These are phyloP conservation scores for Malus hybrid DNA, from an alignment of 331 rosid genomes.

Conservation along the genomic window DNA sequence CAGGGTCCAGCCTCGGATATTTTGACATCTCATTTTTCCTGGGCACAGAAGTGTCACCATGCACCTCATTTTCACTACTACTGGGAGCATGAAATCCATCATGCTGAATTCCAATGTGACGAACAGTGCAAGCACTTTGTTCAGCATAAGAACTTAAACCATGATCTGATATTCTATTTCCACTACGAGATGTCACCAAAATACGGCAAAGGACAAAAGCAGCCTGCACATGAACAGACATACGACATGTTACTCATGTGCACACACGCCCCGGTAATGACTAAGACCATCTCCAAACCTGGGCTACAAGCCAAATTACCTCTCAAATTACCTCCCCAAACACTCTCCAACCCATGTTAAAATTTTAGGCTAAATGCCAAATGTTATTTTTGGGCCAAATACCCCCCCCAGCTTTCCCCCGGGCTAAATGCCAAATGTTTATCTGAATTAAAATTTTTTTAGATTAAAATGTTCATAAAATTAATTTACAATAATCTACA, in stretches of 20 bases:
- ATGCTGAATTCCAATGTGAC: constrained; percentile 47
- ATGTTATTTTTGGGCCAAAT: no score
- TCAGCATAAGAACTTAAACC: constrained; percentile 53
- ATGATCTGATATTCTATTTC: constrained; percentile 30
- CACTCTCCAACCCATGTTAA: no score
- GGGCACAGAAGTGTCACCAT: constrained; percentile 23
- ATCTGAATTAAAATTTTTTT: no score
- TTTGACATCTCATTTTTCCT: constrained; percentile 21
- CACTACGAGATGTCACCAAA: constrained; percentile 25
- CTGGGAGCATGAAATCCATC: constrained; percentile 22
- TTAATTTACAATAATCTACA: no score
- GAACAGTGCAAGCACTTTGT: constrained; percentile 38
- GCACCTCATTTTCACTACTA: constrained; percentile 16
- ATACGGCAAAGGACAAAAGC: constrained; percentile 60
- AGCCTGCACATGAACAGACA: constrained; percentile 32
- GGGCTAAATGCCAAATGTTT: no score
- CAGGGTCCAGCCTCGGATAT: constrained; percentile 13
- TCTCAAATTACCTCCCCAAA: no score
- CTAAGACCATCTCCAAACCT: no score
- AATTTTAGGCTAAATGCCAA: no score
- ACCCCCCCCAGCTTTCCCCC: no score
- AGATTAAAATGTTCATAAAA: no score
- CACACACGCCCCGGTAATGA: no score
- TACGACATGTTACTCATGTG: neutral
- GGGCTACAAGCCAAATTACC: no score